Evolutionary conservation across 345 rosid species (phyloP), one percentile per base, ranked within the genome.

Genomic region (Erodium maritimum): DNA sequence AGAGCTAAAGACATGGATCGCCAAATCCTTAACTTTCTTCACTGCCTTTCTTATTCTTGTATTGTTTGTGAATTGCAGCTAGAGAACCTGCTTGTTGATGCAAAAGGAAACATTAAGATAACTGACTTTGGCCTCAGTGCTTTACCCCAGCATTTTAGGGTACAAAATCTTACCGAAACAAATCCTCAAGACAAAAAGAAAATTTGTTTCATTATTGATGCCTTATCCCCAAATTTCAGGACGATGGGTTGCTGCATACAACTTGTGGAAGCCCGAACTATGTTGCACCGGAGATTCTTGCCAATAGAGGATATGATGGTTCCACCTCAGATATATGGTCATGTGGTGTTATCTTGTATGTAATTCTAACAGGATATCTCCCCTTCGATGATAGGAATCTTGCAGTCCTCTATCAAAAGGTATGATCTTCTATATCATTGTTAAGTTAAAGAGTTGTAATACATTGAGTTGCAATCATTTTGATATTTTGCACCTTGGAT

Each of bases 221-320:
- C 23, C 61, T 23, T 8, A 7, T 13, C 52, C 50, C 62, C 34
- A 23, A 64, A 46, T 57, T 13, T 54, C 76, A 88, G 96, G 87
- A 80, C 54, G 99, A 93, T 19, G 96, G 99, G 23, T 73, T 93
- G 56, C 71, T 93, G 72, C 99, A 88, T 66, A 93, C 99, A 58
- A 88, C 95, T 11, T 93, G 99, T 57, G 99, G 99, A 65, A 93
- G 96, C 65, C 99, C 99, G n/a, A 93, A 93, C 68, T 93, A 93
- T 56, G 91, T 93, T 58, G 99, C 99, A 1, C 99, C 99, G 1
- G 99, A 93, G 77, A 79, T 93, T 57, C 85, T 93, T 56, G 77
- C 81, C 12, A 93, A 86, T 66, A 75, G 80, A 78, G 99, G 99
- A 17, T 93, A 93, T 3, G 81, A 93, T 45, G 96, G 96, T 62